A percentile compares a stretch with the other conserved stretches of the same genome.
Evolutionary conservation across 352 stramenopile species (phyloP).

Genomic region (Elongisporangium undulatum): DNA sequence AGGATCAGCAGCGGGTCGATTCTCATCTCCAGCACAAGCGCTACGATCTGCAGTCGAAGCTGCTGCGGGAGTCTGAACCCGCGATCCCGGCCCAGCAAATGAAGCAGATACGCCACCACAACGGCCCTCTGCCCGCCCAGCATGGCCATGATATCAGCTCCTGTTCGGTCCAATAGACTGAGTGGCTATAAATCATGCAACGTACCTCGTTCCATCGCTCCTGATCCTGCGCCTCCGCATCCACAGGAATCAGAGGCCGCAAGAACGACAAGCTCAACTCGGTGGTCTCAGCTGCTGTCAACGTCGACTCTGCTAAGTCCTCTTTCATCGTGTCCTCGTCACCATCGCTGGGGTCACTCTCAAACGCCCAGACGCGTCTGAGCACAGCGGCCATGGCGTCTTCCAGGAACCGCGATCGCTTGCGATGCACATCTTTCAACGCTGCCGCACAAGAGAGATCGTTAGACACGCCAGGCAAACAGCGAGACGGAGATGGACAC

Average conservation of each 20-base stretch:
- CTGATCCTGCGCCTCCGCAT: not conserved
- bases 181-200: too few relatives aligned
- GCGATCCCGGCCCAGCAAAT: slow-evolving; percentile 22
- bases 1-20: slow-evolving; percentile 36
- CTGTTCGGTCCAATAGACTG: too few relatives aligned
- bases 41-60: slow-evolving; percentile 17
- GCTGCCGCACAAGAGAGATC: slow-evolving; percentile 17
- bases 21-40: slow-evolving; percentile 20
- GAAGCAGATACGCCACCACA: slow-evolving; percentile 30
- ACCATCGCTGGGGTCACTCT: slow-evolving; percentile 5
- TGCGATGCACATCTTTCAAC: slow-evolving; percentile 46
- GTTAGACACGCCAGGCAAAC: not conserved
- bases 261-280: slow-evolving; percentile 23
- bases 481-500: not conserved
- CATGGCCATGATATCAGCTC: too few relatives aligned
- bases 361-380: slow-evolving; percentile 15
- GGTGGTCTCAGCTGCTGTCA: slow-evolving; percentile 9
- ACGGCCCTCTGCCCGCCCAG: slow-evolving; percentile 23
- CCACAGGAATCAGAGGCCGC: slow-evolving; percentile 16
- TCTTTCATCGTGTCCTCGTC: not conserved
- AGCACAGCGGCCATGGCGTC: slow-evolving; percentile 51
- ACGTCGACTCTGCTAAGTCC: slow-evolving; percentile 5
- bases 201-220: slow-evolving; percentile 1
- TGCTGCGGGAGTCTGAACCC: not conserved
- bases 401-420: slow-evolving; percentile 67